Conservation (phyloP, 306 rosid species). For the Biancaea sappan region DNA sequence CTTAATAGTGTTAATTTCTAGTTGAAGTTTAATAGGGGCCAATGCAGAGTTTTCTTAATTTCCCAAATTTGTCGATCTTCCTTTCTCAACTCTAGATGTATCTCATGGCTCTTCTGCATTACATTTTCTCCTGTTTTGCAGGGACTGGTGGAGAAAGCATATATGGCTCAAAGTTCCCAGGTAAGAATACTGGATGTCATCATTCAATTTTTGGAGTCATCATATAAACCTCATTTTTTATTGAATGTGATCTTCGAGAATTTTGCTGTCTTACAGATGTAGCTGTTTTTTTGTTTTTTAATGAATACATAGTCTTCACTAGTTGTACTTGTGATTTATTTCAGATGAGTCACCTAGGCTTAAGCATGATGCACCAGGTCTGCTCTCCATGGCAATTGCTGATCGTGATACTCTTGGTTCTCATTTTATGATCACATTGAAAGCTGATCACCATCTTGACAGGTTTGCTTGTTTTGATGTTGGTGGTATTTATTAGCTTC, state of each 20-base stretch:
- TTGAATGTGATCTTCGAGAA: background rate
- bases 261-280: background rate
- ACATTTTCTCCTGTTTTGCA: slow-evolving; percentile 41
- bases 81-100: background rate
- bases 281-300: background rate
- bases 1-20: background rate
- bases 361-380: slow-evolving; percentile 80
- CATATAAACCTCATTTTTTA: background rate
- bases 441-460: slow-evolving; percentile 77
- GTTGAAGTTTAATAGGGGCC: background rate
- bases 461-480: slow-evolving; percentile 55
- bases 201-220: background rate
- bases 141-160: slow-evolving; percentile 98
- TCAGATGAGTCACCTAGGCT: slow-evolving; percentile 83
- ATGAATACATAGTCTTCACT: background rate
- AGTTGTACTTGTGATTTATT: slow-evolving; percentile 25
- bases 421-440: slow-evolving; percentile 80
- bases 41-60: background rate
- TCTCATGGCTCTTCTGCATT: background rate
- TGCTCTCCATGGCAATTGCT: slow-evolving; percentile 81
- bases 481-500: background rate
- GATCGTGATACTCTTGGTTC: slow-evolving; percentile 83
- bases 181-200: slow-evolving; percentile 44
- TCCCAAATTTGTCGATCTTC: background rate
- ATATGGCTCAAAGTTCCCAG: slow-evolving; percentile 84